Percentiles rank a stretch among this genome's conserved stretches.
Evolutionary conservation across 176 grass and related monocot species (phyloP).

Genomic region (Pontederia paniculata): DNA sequence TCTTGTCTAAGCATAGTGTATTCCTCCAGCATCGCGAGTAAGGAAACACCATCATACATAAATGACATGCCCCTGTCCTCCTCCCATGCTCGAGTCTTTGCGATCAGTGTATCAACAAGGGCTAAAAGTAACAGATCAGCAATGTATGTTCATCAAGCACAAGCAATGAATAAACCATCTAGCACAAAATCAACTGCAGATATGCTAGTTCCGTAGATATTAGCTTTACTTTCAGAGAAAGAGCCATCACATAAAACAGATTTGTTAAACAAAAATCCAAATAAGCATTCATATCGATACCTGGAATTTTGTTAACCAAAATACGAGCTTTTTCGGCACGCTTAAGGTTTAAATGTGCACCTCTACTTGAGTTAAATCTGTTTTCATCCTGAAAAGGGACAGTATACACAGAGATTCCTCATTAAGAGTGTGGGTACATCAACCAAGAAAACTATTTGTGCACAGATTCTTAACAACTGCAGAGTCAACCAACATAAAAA

Average conservation of each 20-base stretch:
- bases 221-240: too few species aligned
- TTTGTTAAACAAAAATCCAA: background rate
- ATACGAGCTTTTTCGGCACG: constrained; percentile 87
- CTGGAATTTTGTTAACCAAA: constrained; percentile 86
- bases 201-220: background rate
- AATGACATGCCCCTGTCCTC: constrained; percentile 44
- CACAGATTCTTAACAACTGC: too few species aligned
- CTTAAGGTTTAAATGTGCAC: constrained; percentile 94
- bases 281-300: constrained; percentile 27
- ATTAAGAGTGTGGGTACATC: too few species aligned
- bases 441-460: too few species aligned
- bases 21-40: constrained; percentile 85
- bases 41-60: constrained; percentile 60
- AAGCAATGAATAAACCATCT: background rate
- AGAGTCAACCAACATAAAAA: too few species aligned
- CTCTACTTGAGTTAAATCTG: constrained; percentile 85
- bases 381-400: constrained; percentile 70
- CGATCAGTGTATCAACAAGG: constrained; percentile 62
- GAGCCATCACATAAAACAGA: too few species aligned
- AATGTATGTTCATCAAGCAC: constrained; percentile 8
- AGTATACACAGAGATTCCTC: background rate
- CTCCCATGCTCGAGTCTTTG: constrained; percentile 68
- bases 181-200: background rate
- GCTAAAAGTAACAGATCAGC: constrained; percentile 23
- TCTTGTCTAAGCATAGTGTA: constrained; percentile 64